Evolutionary conservation across 2,329 filamentous ascomycete genomes (phyloP), one percentile per base, ranked within the genome.

Genomic region (Aspergillus sp.): DNA sequence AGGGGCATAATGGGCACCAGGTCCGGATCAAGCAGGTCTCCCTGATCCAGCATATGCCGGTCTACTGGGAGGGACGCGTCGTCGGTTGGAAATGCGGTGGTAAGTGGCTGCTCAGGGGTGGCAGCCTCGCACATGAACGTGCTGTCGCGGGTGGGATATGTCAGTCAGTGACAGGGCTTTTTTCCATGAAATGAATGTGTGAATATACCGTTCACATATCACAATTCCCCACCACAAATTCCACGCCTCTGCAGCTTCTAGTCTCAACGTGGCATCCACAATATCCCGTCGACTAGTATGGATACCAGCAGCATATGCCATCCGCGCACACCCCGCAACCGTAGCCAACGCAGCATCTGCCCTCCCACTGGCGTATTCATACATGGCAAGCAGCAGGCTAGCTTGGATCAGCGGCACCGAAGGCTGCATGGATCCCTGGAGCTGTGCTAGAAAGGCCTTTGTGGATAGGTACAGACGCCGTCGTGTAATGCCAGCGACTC

Each of bases 201-300:
- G 5, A n/a, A 43, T 19, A 25, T 25, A 54, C 51, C 51, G 51
- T 54, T 54, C 51, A 7, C 30, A 54, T 19, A 54, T 54, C 5
- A 43, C 11, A 43, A 43, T 45, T 1, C 51, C 51, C 51, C 51
- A 54, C 51, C 51, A 54, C n/a, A 31, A 28, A 54, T 54, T 54
- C 19, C n/a, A 15, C 28, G 51, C 51, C 17, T 54, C 51, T 45
- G 28, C 34, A 17, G 41, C n/a, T 45, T 19, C 51, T 3, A 45
- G 19, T 43, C 31, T 43, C 2, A 34, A 45, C 2, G 7, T 5
- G 3, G 6, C n/a, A 45, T 43, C 41, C 34, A 25, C 43, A 15
- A 3, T 4, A 45, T 45, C 1, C 2, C 19, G 19, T 17, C 19
- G 22, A 1, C 22, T 8, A 22, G 23, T 23, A 19, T 54, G 51